phyloP scores from a whole-genome alignment of 2,329 filamentous ascomycete species.

The Botrytis galanthina region DNA sequence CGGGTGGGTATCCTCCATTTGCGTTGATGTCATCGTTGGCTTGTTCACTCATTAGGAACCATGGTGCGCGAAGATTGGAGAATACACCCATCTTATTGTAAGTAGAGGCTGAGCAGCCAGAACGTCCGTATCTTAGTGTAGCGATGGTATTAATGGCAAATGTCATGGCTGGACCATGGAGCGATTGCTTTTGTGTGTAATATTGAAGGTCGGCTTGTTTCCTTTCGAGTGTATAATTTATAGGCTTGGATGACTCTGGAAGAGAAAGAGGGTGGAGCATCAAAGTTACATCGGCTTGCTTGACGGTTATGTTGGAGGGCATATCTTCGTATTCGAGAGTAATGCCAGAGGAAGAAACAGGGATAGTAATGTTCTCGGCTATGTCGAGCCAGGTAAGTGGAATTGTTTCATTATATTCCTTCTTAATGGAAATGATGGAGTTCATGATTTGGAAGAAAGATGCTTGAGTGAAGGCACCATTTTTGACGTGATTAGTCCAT shows the following conservation, averaged over 20 bases:
- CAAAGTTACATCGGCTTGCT: constrained; percentile 29
- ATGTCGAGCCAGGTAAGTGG: constrained; percentile 59
- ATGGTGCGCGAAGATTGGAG: constrained; percentile 64
- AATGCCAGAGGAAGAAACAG: constrained; percentile 53
- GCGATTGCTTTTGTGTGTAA: constrained; percentile 28
- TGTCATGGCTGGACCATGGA: constrained; percentile 70
- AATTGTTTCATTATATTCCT: constrained; percentile 20
- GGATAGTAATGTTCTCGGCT: constrained; percentile 53
- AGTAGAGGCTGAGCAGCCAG: constrained; percentile 66
- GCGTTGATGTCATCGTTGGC: constrained; percentile 55
- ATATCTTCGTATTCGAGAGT: constrained; percentile 40
- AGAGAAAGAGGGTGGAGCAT: constrained; percentile 22
- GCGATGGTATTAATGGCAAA: constrained; percentile 68
- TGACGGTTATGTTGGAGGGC: constrained; percentile 23
- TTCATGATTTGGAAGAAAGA: constrained; percentile 42
- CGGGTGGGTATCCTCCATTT: constrained; percentile 66
- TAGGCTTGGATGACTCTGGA: background rate
- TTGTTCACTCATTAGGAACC: constrained; percentile 70
- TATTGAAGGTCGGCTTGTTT: constrained; percentile 20
- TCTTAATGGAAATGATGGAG: constrained; percentile 41
- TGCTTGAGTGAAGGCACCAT: constrained; percentile 61
- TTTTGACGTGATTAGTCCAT: constrained; percentile 41
- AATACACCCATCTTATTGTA: constrained; percentile 62
- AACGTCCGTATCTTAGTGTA: constrained; percentile 62
- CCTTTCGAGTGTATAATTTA: constrained; percentile 7